Evolutionary conservation across 352 stramenopile genomes (phyloP), one percentile per base, ranked within the genome.

Genomic region (Phytophthora vignae): DNA sequence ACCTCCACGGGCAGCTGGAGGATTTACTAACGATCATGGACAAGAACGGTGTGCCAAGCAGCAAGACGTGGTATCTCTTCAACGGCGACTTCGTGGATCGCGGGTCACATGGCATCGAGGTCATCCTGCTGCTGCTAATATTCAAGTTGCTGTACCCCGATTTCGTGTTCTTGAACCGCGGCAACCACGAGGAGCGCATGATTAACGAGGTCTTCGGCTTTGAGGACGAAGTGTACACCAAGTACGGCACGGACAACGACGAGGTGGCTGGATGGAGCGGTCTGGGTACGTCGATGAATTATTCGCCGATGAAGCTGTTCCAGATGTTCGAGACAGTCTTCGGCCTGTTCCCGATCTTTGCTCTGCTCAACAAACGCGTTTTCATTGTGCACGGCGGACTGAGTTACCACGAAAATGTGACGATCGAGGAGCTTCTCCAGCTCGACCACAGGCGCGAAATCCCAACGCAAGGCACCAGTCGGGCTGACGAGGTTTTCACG

Each of bases 11-110:
- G 0, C 95, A 98, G 55, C 80, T 98, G 17, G 90, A 98, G 67
- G 97, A 99, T 64, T 74, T 99, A 27, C 87, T 97, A 10, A 96
- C 93, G 2, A 98, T 99, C 42, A 86, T 99, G 48, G 93, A 92
- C 60, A 90, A 97, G 72, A 98, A 97, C 61, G 94, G 94, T 14
- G 74, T 96, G 19, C 96, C 97, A 1, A 94, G 79, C 49, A 66
- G 77, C 17, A 95, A 93, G 53, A 98, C 92, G 50, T 93, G 87
- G 83, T 98, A 98, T 73, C 73, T 99, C 0, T 99, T 99, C 74
- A 99, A 99, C 61, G 96, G 96, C 3, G 96, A 99, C 69, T 99
- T 98, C 71, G 97, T 99, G 22, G 97, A 99, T 77, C 89, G 97
- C 1, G 97, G 97, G 4, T 89, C 82, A 1, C 87, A 98, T 33